phyloP scores from a whole-genome alignment of 1,284 basidiomycete species.

The Cystobasidium pallidum region DNA sequence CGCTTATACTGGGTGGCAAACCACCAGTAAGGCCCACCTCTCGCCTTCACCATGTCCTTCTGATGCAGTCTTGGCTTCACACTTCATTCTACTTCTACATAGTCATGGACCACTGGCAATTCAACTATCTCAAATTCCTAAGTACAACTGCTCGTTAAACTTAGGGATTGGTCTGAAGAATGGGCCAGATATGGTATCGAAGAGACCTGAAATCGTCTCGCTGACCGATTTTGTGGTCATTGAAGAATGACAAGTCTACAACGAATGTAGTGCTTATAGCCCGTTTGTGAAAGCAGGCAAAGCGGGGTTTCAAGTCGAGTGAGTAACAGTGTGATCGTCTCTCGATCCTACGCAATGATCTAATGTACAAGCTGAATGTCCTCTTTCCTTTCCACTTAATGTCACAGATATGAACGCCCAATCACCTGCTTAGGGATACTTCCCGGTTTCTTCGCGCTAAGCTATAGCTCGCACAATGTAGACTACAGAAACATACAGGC shows the following conservation, averaged over 20 bases:
- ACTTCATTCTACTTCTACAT: slow-evolving; percentile 21
- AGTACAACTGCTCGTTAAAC: slow-evolving; percentile 49
- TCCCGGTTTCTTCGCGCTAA: slow-evolving; percentile 38
- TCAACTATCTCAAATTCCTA: slow-evolving; percentile 54
- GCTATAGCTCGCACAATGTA: slow-evolving; percentile 34
- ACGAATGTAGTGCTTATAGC: slow-evolving; percentile 36
- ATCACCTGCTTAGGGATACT: slow-evolving; percentile 24
- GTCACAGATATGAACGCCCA: slow-evolving; percentile 17
- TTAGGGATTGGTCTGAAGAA: slow-evolving; percentile 55
- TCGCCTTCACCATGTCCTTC: not conserved
- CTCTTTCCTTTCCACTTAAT: too few relatives aligned
- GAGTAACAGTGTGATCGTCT: not conserved
- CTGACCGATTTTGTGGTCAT: slow-evolving; percentile 40
- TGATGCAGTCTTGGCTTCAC: too few relatives aligned
- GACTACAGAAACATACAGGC: slow-evolving; percentile 32
- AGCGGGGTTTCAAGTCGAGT: slow-evolving; percentile 44
- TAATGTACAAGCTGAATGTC: too few relatives aligned
- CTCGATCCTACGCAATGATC: too few relatives aligned
- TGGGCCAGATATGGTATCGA: slow-evolving; percentile 50
- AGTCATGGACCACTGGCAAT: slow-evolving; percentile 51
- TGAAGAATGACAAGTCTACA: slow-evolving; percentile 40
- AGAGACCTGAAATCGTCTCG: slow-evolving; percentile 45
- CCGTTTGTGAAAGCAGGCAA: slow-evolving; percentile 36
- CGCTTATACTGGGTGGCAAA: slow-evolving; percentile 50
- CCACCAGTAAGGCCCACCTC: slow-evolving; percentile 6